phyloP scores from a whole-genome alignment of 148 eudicot genomes.

The Camellia granthamiana region DNA sequence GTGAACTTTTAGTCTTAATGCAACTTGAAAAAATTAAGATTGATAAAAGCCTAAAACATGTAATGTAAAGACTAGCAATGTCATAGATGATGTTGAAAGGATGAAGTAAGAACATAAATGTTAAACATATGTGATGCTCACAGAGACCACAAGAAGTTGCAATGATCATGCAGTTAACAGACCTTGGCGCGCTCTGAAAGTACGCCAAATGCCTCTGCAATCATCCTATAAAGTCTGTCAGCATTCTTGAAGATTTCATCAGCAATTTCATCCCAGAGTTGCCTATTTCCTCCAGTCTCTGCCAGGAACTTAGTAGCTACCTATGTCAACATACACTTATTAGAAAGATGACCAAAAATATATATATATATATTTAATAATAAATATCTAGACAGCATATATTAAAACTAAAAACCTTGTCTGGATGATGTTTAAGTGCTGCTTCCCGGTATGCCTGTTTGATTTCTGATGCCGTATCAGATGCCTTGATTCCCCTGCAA shows the following conservation, averaged over 20 bases:
- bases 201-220: conserved; percentile 80
- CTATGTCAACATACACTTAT: conserved; percentile 23
- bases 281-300: conserved; percentile 63
- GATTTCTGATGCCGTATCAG: conserved; percentile 61
- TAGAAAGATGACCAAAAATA: neutral
- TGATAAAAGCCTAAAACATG: too few relatives aligned
- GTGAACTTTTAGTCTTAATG: neutral
- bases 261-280: conserved; percentile 59
- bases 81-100: too few relatives aligned
- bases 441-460: conserved; percentile 84
- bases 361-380: neutral
- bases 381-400: conserved; percentile 7
- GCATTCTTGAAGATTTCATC: conserved; percentile 60
- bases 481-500: conserved; percentile 60
- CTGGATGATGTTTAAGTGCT: conserved; percentile 84
- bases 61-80: too few relatives aligned
- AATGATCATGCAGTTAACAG: neutral
- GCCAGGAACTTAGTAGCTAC: conserved; percentile 57
- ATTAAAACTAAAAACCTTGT: conserved; percentile 51
- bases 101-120: too few relatives aligned
- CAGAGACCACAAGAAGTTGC: neutral
- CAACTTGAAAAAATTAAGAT: neutral
- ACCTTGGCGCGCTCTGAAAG: conserved; percentile 82
- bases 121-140: neutral
- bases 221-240: conserved; percentile 66